Evolutionary conservation across 2,329 filamentous ascomycete genomes (phyloP), one percentile per base, ranked within the genome.

Genomic region (Aureobasidium sp.): DNA sequence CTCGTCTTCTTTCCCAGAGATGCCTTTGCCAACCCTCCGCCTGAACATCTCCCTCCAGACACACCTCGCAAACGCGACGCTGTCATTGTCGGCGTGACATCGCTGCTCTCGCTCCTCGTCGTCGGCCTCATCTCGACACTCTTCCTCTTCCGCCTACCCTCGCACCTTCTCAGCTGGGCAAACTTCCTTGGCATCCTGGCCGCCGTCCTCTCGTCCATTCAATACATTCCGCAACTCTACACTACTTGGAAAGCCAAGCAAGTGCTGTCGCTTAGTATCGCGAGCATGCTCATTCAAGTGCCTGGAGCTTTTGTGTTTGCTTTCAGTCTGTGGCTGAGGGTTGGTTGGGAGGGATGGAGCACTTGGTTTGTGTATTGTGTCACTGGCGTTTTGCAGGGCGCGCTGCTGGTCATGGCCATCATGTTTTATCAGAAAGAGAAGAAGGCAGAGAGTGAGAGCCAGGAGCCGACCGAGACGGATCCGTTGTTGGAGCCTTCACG

Each of bases 281-380:
- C 91, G 5, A 97, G 97, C 88, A 97, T 99, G 92, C 89, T 89
- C 72, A 96, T 99, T 37, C 94, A 99, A 74, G 97, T 93, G 0
- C 94, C 94, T 0, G 94, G 94, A 0, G 91, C 91, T 63, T 87
- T 96, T 68, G 78, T 99, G 7, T 97, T 96, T 77, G 91, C 93
- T 0, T 87, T 83, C 14, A 97, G 91, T 72, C 77, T 99, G 47
- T 72, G 67, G 59, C 61, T 84, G 8, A 84, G 94, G 49, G 81
- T 97, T 22, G 94, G 94, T 0, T 81, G 80, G 69, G 85, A 83
- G 37, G 93, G 93, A 0, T 99, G 94, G 94, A 97, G 92, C 75
- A 91, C 91, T 0, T 99, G 94, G 94, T 87, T 91, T 11, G 87
- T 97, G 15, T 95, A 93, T 71, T 80, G 96, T 48, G 80, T 97